phyloP scores from a whole-genome alignment of 176 grass and related monocot species.

The Lolium multiflorum region DNA sequence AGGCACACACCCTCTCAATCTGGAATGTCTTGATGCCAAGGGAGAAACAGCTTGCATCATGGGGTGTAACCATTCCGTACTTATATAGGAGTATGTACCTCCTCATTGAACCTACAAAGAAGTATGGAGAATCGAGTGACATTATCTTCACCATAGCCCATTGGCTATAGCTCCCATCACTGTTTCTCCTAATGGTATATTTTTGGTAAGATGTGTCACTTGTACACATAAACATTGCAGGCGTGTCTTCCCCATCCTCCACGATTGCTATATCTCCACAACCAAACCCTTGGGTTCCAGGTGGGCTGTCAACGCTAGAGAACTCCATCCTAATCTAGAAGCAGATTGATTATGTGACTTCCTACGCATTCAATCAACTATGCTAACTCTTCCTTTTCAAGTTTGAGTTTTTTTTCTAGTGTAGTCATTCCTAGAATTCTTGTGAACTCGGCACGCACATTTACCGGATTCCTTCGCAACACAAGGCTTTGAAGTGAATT shows the following conservation, averaged over 20 bases:
- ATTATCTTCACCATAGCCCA: neutral
- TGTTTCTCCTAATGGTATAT: neutral
- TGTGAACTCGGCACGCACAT: too few relatives aligned
- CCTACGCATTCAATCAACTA: too few relatives aligned
- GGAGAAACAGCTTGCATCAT: too few relatives aligned
- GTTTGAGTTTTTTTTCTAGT: too few relatives aligned
- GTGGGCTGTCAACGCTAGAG: neutral
- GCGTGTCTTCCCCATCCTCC: neutral
- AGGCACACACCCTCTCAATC: too few relatives aligned
- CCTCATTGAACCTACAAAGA: neutral
- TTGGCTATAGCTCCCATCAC: neutral
- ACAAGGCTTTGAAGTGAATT: too few relatives aligned
- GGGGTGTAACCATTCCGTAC: neutral
- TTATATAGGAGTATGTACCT: neutral
- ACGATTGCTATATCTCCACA: neutral
- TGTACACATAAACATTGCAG: neutral
- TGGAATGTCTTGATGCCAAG: too few relatives aligned
- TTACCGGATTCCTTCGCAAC: too few relatives aligned
- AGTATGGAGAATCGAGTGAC: neutral
- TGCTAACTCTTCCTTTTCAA: too few relatives aligned
- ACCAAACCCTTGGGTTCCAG: neutral
- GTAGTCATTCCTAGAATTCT: too few relatives aligned
- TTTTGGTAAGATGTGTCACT: neutral
- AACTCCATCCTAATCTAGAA: neutral
- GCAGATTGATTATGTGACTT: too few relatives aligned